A percentile compares a stretch with the other conserved stretches of the same genome.
These are phyloP conservation scores for Chrysanthemum makinoi DNA, from an alignment of 129 eudicot species.

Conservation along the genomic window DNA sequence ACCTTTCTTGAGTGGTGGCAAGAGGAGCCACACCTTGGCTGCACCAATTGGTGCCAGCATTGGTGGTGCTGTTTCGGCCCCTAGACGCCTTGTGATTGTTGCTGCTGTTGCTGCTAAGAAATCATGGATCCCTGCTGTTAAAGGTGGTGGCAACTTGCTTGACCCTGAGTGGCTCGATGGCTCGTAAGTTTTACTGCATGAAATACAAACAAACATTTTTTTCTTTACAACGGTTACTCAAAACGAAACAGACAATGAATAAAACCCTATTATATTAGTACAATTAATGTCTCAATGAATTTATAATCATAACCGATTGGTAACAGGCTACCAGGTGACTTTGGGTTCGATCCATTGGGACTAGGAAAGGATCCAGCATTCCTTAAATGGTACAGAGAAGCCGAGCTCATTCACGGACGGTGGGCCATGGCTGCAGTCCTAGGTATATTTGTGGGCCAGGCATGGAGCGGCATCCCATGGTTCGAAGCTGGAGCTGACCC, in stretches of 20 bases:
- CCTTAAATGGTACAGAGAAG: slow-evolving; percentile 97
- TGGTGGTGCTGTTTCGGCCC: slow-evolving; percentile 30
- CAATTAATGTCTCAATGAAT: not conserved
- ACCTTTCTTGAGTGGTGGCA: slow-evolving; percentile 73
- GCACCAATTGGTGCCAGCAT: slow-evolving; percentile 31
- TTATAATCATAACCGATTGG: slow-evolving; percentile 2
- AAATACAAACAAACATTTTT: not conserved
- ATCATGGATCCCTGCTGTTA: slow-evolving; percentile 94
- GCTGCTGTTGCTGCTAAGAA: slow-evolving; percentile 88
- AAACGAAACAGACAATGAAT: not conserved
- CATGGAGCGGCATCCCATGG: slow-evolving; percentile 98
- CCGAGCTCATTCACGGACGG: slow-evolving; percentile 97
- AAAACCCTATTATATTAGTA: no score
- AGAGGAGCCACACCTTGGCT: slow-evolving; percentile 52
- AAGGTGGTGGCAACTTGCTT: slow-evolving; percentile 72
- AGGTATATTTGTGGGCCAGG: slow-evolving; percentile 96
- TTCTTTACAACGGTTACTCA: no score
- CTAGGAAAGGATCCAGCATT: slow-evolving; percentile 97
- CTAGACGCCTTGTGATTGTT: slow-evolving; percentile 53
- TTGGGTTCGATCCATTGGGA: slow-evolving; percentile 92
- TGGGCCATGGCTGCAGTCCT: slow-evolving; percentile 98
- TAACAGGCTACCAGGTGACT: slow-evolving; percentile 96
- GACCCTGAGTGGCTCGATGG: slow-evolving; percentile 99
- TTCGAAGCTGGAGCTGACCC: slow-evolving; percentile 98
- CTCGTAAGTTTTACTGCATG: slow-evolving; percentile 56